Evolutionary conservation across 441 rosid species (phyloP).

Genomic region (Euphorbia celastroides): DNA sequence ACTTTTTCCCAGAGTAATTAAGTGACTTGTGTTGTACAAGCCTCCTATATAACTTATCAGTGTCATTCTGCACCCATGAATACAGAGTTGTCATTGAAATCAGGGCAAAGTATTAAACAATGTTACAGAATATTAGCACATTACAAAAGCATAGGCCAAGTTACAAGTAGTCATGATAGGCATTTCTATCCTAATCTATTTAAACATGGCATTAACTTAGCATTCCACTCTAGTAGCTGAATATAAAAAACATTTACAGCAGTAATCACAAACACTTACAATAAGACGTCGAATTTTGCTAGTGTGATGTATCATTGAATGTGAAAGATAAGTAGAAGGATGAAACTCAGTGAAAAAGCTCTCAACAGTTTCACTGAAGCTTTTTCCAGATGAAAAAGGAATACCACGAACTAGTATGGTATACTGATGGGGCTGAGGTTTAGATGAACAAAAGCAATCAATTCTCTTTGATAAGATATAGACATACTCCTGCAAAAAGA

Average conservation of each 20-base stretch:
- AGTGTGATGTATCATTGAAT: slow-evolving; percentile 54
- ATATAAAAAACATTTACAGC: slow-evolving; percentile 7
- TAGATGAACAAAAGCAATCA: slow-evolving; percentile 58
- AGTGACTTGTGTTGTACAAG: slow-evolving; percentile 48
- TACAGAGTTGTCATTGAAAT: slow-evolving; percentile 11
- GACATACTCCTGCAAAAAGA: slow-evolving; percentile 56
- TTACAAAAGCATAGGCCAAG: no score
- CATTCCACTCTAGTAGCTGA: background rate
- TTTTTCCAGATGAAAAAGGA: slow-evolving; percentile 49
- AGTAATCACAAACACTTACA: slow-evolving; percentile 31
- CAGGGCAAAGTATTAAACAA: background rate
- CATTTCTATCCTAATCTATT: no score
- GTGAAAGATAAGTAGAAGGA: slow-evolving; percentile 76
- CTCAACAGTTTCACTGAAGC: slow-evolving; percentile 61
- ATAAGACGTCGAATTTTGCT: slow-evolving; percentile 58
- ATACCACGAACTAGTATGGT: slow-evolving; percentile 71
- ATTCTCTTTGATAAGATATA: slow-evolving; percentile 63
- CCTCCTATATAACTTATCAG: slow-evolving; percentile 54
- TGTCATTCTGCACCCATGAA: slow-evolving; percentile 45
- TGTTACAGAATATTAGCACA: no score
- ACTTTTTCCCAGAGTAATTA: slow-evolving; percentile 28
- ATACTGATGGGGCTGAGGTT: slow-evolving; percentile 73
- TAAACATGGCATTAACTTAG: background rate
- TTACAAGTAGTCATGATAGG: no score
- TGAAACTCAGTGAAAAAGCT: slow-evolving; percentile 74